These are phyloP conservation scores for Abortiporus biennis DNA, from an alignment of 1,284 basidiomycete species.

Conservation along the genomic window DNA sequence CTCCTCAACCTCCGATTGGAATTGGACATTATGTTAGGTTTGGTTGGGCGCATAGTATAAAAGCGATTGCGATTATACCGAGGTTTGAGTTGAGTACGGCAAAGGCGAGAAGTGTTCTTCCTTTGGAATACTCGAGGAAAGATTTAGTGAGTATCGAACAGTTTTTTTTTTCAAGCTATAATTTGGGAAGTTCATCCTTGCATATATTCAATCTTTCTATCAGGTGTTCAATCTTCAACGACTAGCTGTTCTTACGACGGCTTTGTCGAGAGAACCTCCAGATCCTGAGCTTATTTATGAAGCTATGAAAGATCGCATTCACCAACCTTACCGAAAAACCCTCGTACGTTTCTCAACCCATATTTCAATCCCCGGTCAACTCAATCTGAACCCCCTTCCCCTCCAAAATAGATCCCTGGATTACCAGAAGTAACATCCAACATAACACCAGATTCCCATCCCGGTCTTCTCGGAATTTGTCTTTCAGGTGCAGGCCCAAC, in stretches of 20 bases:
- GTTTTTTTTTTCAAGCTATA: conserved; percentile 23
- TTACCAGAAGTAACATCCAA: conserved; percentile 84
- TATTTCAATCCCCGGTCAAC: background rate
- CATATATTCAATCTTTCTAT: no score
- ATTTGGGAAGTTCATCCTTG: background rate
- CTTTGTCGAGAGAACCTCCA: conserved; percentile 85
- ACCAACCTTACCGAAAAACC: conserved; percentile 92
- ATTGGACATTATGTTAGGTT: conserved; percentile 97
- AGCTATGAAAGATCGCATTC: conserved; percentile 98
- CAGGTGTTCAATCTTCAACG: conserved; percentile 98
- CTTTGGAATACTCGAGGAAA: conserved; percentile 78
- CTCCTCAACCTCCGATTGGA: conserved; percentile 82
- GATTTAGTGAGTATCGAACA: conserved; percentile 71
- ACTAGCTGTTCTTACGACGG: conserved; percentile 95
- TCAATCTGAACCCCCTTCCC: background rate
- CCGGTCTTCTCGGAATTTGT: conserved; percentile 94
- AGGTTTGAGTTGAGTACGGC: conserved; percentile 96
- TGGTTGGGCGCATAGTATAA: conserved; percentile 83
- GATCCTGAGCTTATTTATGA: conserved; percentile 95
- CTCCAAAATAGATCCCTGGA: conserved; percentile 77
- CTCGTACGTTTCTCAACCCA: conserved; percentile 47
- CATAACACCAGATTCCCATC: conserved; percentile 86
- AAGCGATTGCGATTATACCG: conserved; percentile 93
- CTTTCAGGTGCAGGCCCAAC: conserved; percentile 98
- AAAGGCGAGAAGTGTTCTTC: conserved; percentile 87